phyloP scores from a whole-genome alignment of 169 alveolate species.

The Plasmodium yoelii region DNA sequence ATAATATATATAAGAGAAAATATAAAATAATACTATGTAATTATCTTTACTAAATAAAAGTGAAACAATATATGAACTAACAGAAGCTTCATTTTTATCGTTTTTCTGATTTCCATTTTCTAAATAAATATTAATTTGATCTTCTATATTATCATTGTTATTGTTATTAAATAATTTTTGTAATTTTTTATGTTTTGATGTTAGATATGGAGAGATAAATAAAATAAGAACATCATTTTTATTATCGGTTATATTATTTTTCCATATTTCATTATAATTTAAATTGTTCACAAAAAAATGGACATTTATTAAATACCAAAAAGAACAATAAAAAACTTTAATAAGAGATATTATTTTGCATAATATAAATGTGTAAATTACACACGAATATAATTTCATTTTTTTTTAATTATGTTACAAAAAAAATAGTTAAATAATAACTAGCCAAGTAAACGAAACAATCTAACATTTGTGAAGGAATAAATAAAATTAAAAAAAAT shows the following conservation, averaged over 20 bases:
- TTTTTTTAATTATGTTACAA: constrained; percentile 2
- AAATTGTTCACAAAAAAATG: background rate
- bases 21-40: no score
- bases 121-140: no score
- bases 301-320: constrained; percentile 22
- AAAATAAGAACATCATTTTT: background rate
- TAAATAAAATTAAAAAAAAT: background rate
- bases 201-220: background rate
- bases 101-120: no score
- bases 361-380: constrained; percentile 17
- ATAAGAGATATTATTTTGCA: constrained; percentile 16
- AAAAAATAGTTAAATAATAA: no score
- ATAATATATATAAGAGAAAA: no score
- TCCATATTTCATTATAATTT: background rate
- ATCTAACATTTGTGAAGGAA: background rate
- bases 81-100: no score
- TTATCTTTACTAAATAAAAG: no score
- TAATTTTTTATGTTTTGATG: no score
- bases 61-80: no score
- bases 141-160: no score
- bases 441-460: no score
- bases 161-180: no score
- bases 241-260: background rate
- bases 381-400: constrained; percentile 45
- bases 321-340: constrained; percentile 12